Percentiles rank a stretch among this genome's conserved stretches.
Conservation (phyloP, 225 moss, liverwort and hornwort species). For the Neckera pumila region DNA sequence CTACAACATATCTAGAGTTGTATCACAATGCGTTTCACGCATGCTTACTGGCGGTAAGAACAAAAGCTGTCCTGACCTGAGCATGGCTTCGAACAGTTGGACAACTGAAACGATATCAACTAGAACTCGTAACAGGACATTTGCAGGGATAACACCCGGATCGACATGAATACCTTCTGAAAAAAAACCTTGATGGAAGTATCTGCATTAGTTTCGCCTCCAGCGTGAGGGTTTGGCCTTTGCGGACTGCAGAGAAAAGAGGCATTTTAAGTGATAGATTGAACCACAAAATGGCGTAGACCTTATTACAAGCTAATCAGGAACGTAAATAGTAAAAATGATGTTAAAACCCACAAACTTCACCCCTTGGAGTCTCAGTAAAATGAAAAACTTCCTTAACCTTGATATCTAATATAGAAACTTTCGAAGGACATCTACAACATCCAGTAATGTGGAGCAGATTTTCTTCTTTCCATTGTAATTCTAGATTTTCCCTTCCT, state of each 20-base stretch:
- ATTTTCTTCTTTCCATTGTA: not conserved
- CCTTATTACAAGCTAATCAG: not conserved
- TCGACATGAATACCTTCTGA: slow-evolving; percentile 51
- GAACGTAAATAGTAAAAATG: not conserved
- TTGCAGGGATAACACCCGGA: not conserved
- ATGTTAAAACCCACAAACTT: not conserved
- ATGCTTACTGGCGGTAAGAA: not conserved
- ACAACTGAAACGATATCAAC: not conserved
- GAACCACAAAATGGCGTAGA: not conserved
- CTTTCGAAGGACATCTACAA: not conserved
- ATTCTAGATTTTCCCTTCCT: not conserved
- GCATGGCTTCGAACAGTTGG: not conserved
- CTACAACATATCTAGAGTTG: not conserved
- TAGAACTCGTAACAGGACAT: not conserved
- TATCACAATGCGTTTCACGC: not conserved
- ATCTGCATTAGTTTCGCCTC: slow-evolving; percentile 96
- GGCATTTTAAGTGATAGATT: not conserved
- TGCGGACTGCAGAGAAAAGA: slow-evolving; percentile 62
- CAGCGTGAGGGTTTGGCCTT: slow-evolving; percentile 77
- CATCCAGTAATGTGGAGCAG: not conserved
- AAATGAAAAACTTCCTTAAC: not conserved
- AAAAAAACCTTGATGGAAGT: slow-evolving; percentile 75
- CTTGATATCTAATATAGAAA: not conserved
- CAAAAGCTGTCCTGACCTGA: not conserved
- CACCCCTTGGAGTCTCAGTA: no score